These are phyloP conservation scores for Mesotaenium endlicherianum DNA, from an alignment of 139 green algal genomes.

Conservation along the genomic window DNA sequence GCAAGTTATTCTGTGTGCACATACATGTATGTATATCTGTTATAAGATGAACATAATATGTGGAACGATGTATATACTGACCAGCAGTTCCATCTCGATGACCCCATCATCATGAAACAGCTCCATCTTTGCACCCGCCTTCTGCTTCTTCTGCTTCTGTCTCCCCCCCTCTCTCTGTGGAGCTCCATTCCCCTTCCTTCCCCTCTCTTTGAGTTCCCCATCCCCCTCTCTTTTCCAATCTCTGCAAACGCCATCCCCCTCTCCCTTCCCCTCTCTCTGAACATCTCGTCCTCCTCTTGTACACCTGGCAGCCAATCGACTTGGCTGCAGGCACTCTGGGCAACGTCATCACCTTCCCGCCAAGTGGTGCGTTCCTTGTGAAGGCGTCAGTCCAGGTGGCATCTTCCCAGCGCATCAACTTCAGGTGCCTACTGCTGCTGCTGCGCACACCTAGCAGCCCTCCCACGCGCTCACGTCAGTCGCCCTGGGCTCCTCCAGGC, in stretches of 20 bases:
- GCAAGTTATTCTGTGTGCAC: too few species aligned
- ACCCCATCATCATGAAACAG: too few species aligned
- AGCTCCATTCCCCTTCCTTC: not conserved
- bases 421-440: conserved; percentile 33
- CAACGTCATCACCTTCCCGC: conserved; percentile 88
- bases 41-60: too few species aligned
- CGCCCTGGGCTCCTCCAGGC: too few species aligned
- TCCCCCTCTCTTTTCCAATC: not conserved
- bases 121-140: too few species aligned
- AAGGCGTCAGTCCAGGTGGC: conserved; percentile 60
- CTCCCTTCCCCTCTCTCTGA: not conserved
- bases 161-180: not conserved
- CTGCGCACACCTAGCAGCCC: too few species aligned
- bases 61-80: too few species aligned
- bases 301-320: conserved; percentile 86
- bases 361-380: conserved; percentile 78
- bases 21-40: too few species aligned
- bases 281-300: not conserved
- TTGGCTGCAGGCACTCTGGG: conserved; percentile 60
- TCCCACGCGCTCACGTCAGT: too few species aligned
- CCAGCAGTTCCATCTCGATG: too few species aligned
- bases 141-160: not conserved
- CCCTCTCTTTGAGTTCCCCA: too few species aligned
- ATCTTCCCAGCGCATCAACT: conserved; percentile 40
- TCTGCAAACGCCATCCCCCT: not conserved